Evolutionary conservation across 345 rosid species (phyloP).

Genomic region (Pistacia vera): DNA sequence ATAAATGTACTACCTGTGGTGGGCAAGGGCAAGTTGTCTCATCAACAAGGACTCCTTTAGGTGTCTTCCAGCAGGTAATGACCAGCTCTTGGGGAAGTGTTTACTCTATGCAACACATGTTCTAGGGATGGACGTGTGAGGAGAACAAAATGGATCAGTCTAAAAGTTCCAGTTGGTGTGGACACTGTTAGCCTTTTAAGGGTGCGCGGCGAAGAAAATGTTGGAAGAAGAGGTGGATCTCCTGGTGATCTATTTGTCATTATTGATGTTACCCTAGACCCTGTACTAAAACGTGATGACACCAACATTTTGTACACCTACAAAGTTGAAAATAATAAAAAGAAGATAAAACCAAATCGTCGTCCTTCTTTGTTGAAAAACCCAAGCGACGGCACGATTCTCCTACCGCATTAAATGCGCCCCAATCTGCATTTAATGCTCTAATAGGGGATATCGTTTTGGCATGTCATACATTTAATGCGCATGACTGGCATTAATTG

Average conservation of each 20-base stretch:
- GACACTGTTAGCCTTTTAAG: slow-evolving; percentile 93
- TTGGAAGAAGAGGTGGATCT: slow-evolving; percentile 92
- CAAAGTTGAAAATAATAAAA: slow-evolving; percentile 41
- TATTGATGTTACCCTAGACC: slow-evolving; percentile 83
- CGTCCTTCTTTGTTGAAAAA: no score
- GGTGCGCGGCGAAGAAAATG: slow-evolving; percentile 93
- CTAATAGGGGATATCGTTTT: no score
- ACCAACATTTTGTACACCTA: slow-evolving; percentile 83
- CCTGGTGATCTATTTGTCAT: slow-evolving; percentile 88
- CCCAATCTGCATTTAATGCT: no score
- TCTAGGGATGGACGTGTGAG: slow-evolving; percentile 93
- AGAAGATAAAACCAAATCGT: no score
- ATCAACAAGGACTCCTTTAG: slow-evolving; percentile 88
- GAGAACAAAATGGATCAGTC: slow-evolving; percentile 83
- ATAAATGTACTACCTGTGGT: slow-evolving; percentile 83
- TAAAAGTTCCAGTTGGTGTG: slow-evolving; percentile 95
- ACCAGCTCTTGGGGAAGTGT: slow-evolving; percentile 81
- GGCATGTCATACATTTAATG: no score
- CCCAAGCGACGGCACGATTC: no score
- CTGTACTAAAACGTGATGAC: slow-evolving; percentile 82
- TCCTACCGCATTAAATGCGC: no score
- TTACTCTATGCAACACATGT: slow-evolving; percentile 73
- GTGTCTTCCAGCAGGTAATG: slow-evolving; percentile 98
- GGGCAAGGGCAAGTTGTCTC: slow-evolving; percentile 98
- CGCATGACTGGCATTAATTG: no score